Percentiles rank a stretch among this genome's conserved stretches.
These are phyloP conservation scores for Paracamarosporium sp. DNA, from an alignment of 2,329 filamentous ascomycete species.

Conservation along the genomic window DNA sequence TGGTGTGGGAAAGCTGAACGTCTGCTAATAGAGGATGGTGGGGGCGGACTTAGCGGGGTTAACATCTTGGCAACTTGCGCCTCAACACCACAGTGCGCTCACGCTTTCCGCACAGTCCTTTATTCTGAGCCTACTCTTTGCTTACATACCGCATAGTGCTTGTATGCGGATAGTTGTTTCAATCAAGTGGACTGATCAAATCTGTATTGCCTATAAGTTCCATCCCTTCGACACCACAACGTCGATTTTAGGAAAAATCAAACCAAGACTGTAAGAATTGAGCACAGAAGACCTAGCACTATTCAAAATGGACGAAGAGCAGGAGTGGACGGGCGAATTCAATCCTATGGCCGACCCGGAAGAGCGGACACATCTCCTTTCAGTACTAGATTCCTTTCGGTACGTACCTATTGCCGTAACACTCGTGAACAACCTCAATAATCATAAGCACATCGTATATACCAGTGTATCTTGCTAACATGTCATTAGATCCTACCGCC, in stretches of 20 bases:
- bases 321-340: slow-evolving; percentile 67
- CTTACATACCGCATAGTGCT: background rate
- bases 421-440: background rate
- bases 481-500: slow-evolving; percentile 77
- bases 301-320: slow-evolving; percentile 26
- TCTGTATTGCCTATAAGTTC: no score
- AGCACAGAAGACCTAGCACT: background rate
- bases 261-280: background rate
- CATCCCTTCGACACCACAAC: no score
- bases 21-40: background rate
- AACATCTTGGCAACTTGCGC: background rate
- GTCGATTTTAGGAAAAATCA: background rate
- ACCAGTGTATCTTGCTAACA: background rate
- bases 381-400: slow-evolving; percentile 88
- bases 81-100: background rate
- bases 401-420: slow-evolving; percentile 54
- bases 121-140: background rate
- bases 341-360: slow-evolving; percentile 76
- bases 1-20: background rate
- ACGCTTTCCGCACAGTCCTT: background rate
- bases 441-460: background rate
- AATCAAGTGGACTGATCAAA: no score
- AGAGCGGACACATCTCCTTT: slow-evolving; percentile 80
- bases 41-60: slow-evolving; percentile 8
- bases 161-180: background rate